phyloP scores from a whole-genome alignment of 352 stramenopile genomes.

The Pythium plurisporium region DNA sequence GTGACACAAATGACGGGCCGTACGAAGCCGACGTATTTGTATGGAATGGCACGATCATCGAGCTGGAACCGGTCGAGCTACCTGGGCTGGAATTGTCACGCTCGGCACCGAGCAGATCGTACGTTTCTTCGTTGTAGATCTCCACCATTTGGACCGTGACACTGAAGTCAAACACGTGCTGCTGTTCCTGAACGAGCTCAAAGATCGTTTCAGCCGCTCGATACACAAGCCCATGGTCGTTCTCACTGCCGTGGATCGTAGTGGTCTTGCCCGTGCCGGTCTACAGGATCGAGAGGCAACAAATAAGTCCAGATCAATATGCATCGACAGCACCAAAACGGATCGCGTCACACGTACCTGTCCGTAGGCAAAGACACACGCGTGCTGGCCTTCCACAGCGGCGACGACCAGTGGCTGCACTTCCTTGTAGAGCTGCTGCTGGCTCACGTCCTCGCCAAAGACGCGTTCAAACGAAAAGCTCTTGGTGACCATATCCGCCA shows the following conservation, averaged over 20 bases:
- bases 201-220: constrained; percentile 49
- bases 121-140: constrained; percentile 87
- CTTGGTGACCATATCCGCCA: constrained; percentile 14
- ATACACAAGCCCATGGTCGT: constrained; percentile 35
- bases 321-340: neutral
- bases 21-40: constrained; percentile 1
- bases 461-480: constrained; percentile 84
- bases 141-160: constrained; percentile 68
- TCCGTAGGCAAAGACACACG: constrained; percentile 95
- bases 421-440: constrained; percentile 89
- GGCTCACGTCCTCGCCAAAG: constrained; percentile 61
- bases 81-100: neutral
- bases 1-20: constrained; percentile 24
- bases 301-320: neutral
- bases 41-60: constrained; percentile 24
- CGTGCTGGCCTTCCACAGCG: constrained; percentile 89
- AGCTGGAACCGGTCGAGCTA: too few relatives aligned
- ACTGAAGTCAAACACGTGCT: constrained; percentile 41
- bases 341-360: constrained; percentile 18
- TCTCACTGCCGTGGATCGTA: constrained; percentile 28
- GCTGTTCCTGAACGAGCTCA: constrained; percentile 29
- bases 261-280: constrained; percentile 38
- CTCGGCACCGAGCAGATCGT: constrained; percentile 46
- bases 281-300: constrained; percentile 5
- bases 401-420: constrained; percentile 87